phyloP scores from a whole-genome alignment of 441 rosid genomes.

The Populus hybrid region DNA sequence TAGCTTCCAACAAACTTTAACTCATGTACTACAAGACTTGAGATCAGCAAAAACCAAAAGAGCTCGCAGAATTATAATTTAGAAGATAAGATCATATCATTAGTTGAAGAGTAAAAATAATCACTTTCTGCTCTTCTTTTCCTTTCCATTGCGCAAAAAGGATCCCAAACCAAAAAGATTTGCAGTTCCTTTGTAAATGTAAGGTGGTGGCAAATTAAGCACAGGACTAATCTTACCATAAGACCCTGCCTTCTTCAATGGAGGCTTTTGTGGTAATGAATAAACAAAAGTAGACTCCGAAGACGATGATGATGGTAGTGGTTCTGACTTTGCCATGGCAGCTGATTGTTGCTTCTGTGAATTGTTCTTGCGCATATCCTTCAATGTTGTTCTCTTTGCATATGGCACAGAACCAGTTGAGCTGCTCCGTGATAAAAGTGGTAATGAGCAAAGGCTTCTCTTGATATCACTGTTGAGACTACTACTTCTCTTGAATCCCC shows the following conservation, averaged over 20 bases:
- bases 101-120: neutral
- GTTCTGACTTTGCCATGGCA: slow-evolving; percentile 18
- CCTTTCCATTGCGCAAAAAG: slow-evolving; percentile 49
- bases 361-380: slow-evolving; percentile 34
- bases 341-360: slow-evolving; percentile 29
- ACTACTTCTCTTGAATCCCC: slow-evolving; percentile 75
- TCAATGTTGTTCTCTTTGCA: slow-evolving; percentile 28
- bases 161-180: slow-evolving; percentile 61
- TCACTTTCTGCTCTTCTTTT: slow-evolving; percentile 49
- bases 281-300: slow-evolving; percentile 32
- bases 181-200: slow-evolving; percentile 45
- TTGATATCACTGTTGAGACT: slow-evolving; percentile 57
- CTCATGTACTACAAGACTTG: neutral
- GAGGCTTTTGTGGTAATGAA: slow-evolving; percentile 44
- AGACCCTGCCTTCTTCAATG: slow-evolving; percentile 44
- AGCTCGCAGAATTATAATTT: neutral
- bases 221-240: slow-evolving; percentile 47
- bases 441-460: slow-evolving; percentile 55
- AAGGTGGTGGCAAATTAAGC: slow-evolving; percentile 62
- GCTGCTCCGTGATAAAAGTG: slow-evolving; percentile 58
- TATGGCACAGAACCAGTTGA: slow-evolving; percentile 56
- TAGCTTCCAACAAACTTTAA: neutral
- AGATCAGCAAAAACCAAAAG: neutral
- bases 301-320: slow-evolving; percentile 17
- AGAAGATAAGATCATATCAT: neutral